phyloP scores from a whole-genome alignment of 352 stramenopile species.

The Blastocystis sp. region DNA sequence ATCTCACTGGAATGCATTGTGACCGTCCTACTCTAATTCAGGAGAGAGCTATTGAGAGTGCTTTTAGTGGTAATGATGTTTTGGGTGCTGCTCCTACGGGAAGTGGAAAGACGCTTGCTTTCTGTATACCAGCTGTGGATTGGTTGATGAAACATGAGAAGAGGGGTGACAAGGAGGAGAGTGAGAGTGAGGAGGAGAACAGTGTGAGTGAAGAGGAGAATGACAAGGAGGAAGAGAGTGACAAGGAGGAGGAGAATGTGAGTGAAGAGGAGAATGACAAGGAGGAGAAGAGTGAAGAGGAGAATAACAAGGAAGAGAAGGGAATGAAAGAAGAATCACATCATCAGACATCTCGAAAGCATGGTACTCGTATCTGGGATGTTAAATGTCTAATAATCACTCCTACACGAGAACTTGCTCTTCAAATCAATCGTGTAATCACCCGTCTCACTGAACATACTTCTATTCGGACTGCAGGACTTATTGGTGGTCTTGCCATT shows the following conservation, averaged over 20 bases:
- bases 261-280: not conserved
- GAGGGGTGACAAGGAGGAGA: not conserved
- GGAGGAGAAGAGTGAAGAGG: not conserved
- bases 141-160: constrained; percentile 73
- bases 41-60: constrained; percentile 73
- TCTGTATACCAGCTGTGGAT: constrained; percentile 78
- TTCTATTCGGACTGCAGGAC: constrained; percentile 69
- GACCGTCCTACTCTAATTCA: constrained; percentile 74
- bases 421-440: constrained; percentile 70
- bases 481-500: constrained; percentile 77
- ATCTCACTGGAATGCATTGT: not conserved
- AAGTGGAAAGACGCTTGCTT: constrained; percentile 82
- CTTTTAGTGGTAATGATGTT: constrained; percentile 77
- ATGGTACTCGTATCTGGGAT: not conserved
- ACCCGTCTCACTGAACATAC: constrained; percentile 15
- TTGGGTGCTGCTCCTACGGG: constrained; percentile 79
- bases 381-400: constrained; percentile 77
- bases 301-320: not conserved
- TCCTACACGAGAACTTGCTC: constrained; percentile 75
- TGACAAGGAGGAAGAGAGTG: not conserved
- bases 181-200: not conserved
- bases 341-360: not conserved
- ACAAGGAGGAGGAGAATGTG: constrained; percentile 1
- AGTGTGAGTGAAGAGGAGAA: not conserved
- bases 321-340: constrained; percentile 23